Evolutionary conservation across 169 alveolate genomes (phyloP), one percentile per base, ranked within the genome.

Genomic region (Plasmodium gonderi): DNA sequence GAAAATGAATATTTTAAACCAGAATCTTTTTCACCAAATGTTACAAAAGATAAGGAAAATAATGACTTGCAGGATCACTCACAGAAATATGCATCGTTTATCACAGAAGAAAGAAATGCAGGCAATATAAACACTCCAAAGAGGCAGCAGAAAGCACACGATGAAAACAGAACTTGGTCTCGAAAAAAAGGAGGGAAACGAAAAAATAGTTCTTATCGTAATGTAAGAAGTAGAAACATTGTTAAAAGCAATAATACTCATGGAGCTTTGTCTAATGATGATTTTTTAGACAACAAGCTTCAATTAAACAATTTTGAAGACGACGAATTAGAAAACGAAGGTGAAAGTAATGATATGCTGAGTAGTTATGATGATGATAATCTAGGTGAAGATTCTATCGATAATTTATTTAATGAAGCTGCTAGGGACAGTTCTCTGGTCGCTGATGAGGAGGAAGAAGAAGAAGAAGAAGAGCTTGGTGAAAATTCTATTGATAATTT

Each of bases 271-370:
- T 68, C 4, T 31, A 26, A 49, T 6, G 11, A 81, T 45, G 47
- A 9, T 36, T n/a, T 14, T 54, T n/a, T 36, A 49, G 38, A 14
- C 42, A 51, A 20, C 40, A 49, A 79, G 36, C 36, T n/a, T 33
- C 65, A 80, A 49, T 11, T 8, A 29, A 79, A 54, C 76, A 47
- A 79, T 51, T 11, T 47, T 47, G 65, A 49, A 29, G 60, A 79
- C 38, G 40, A 54, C 20, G 36, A 40, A 5, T 29, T 47, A 11
- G 75, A 11, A 36, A 51, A 36, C 17, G 76, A 60, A 6, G 49
- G 17, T 23, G 51, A 47, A 17, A 2, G 23, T 14, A 14, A 23
- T 77, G 64, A 20, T 77, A 20, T 77, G 40, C 38, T 38, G 36
- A 20, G 20, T 4, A 54, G 12, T 2, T 1, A 14, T 72, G 80